Conservation (phyloP, 495 filamentous ascomycete species). For the Letharia columbiana region DNA sequence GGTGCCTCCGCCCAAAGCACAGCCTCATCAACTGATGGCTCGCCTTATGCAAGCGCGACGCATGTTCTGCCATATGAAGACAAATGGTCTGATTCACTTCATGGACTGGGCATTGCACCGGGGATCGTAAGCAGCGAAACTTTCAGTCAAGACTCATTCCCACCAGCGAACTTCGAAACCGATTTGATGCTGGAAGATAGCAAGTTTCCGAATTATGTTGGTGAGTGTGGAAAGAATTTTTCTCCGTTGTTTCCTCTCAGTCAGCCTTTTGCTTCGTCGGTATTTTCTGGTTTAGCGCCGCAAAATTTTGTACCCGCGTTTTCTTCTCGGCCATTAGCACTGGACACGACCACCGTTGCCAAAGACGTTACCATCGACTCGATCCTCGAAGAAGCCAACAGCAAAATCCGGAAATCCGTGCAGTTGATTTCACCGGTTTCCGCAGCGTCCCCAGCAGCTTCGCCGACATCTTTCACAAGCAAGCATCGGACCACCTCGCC, state of each 20-base stretch:
- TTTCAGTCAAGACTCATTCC: constrained; percentile 37
- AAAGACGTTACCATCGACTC: constrained; percentile 26
- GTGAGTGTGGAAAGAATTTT: constrained; percentile 56
- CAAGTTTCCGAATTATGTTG: constrained; percentile 60
- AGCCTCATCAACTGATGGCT: constrained; percentile 73
- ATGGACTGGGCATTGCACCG: constrained; percentile 58
- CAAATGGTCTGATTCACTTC: constrained; percentile 52
- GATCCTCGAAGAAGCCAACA: constrained; percentile 30
- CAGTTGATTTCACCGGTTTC: constrained; percentile 30
- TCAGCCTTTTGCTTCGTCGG: constrained; percentile 13
- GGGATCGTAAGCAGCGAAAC: constrained; percentile 55
- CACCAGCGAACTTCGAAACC: constrained; percentile 47
- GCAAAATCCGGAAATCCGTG: constrained; percentile 24
- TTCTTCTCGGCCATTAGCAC: constrained; percentile 22
- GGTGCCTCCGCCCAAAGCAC: constrained; percentile 60
- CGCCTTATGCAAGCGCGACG: constrained; percentile 61
- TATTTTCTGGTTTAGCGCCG: constrained; percentile 31
- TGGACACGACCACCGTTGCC: constrained; percentile 16
- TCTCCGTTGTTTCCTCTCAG: constrained; percentile 21
- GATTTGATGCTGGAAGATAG: constrained; percentile 47
- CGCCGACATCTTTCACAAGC: constrained; percentile 24
- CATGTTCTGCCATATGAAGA: constrained; percentile 48
- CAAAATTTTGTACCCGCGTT: constrained; percentile 24
- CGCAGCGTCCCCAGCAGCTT: constrained; percentile 21
- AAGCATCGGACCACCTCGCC: constrained; percentile 9